Base-by-base conservation (phyloP, 1,139 yeast genomes). In the Arxiozyma bovina region DNA sequence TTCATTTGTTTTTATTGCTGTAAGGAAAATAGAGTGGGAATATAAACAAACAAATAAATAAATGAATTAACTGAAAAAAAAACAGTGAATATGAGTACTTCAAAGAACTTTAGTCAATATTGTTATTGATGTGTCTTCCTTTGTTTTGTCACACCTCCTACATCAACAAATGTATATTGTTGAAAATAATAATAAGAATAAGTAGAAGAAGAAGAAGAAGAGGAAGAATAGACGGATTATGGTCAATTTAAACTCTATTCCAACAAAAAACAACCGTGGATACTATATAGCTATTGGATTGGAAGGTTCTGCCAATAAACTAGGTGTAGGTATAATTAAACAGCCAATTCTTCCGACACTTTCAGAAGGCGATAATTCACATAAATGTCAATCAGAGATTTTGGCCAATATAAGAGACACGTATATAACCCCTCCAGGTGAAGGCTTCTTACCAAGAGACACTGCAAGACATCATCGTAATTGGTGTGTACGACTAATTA, bases 261-360 rank as follows among this genome's bases (percentile, higher is more conserved):
- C 57, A 20, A 70, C 71, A 15, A 62, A 57, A 40, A 63, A 67
- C 53, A 81, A 77, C 17, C 74, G 77, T 58, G 71, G 72, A 54
- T 74, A 74, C 65, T 86, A 83, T 61, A 70, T 88, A 20, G 96
- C 96, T 0, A 67, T 93, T 1, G 99, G 99, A 0, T 78, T 93
- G 34, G 99, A 93, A 70, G 99, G 99, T 1, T 90, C 97, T 0
- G 99, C 99, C 34, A 93, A 93, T 68, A 93, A 93, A 67, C 76
- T 93, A 1, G 99, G 97, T 0, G 94, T 93, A 0, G 99, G 99
- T 1, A 79, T 93, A 42, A 85, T 93, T 54, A 83, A 80, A 62
- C 99, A 94, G 61, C 78, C 75, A 44, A 73, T 85, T 22, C 65
- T 80, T 3, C 61, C 70, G 1, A 60, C 70, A 1, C 85, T 86